Evolutionary conservation across 768 basidiomycete genomes (phyloP).

Genomic region (Hortiboletus flavorubellus): DNA sequence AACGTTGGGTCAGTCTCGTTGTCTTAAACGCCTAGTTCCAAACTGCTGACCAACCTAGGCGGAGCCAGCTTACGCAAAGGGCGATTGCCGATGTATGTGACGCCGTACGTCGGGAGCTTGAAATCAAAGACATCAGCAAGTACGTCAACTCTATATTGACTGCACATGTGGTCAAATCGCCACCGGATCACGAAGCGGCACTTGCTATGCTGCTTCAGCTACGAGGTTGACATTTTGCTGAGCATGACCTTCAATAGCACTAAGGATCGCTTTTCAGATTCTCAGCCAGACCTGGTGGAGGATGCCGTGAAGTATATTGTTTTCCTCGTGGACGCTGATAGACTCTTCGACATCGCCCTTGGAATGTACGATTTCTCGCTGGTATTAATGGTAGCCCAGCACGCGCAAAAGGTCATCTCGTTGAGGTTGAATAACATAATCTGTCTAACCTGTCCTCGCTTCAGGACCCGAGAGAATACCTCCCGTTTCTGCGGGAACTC

Average conservation of each 20-base stretch:
- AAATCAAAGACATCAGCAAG: conserved; percentile 64
- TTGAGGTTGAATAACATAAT: background rate
- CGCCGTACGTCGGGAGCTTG: conserved; percentile 66
- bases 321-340: conserved; percentile 91
- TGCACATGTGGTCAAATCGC: conserved; percentile 87
- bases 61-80: conserved; percentile 54
- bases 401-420: conserved; percentile 86
- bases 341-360: conserved; percentile 88
- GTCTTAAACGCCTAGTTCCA: background rate
- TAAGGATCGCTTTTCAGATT: conserved; percentile 13
- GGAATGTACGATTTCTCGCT: conserved; percentile 99
- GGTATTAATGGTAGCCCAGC: conserved; percentile 93
- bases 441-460: conserved; percentile 6
- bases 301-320: conserved; percentile 99
- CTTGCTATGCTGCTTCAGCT: conserved; percentile 70
- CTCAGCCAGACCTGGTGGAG: conserved; percentile 76
- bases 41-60: conserved; percentile 39
- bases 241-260: background rate
- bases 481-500: conserved; percentile 93
- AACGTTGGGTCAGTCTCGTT: conserved; percentile 61
- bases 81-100: conserved; percentile 73
- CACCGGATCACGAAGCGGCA: conserved; percentile 87
- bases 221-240: conserved; percentile 51
- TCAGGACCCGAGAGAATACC: conserved; percentile 95
- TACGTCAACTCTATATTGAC: conserved; percentile 93